These are phyloP conservation scores for Sisymbrium altissimum DNA, from an alignment of 345 rosid species.

Conservation along the genomic window DNA sequence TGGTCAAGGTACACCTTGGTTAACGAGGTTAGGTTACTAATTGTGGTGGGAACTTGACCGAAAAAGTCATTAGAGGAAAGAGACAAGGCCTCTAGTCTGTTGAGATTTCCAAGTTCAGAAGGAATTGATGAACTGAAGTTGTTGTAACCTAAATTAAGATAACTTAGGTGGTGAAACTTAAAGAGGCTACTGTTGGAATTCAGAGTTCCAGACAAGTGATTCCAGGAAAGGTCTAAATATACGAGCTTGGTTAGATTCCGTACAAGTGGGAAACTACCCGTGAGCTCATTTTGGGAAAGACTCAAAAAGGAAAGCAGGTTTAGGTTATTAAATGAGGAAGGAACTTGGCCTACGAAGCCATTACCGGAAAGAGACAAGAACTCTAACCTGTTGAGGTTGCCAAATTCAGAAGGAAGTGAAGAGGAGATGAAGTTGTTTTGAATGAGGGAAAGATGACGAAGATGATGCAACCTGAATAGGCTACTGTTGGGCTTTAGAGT, in stretches of 20 bases:
- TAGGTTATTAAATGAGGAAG: slow-evolving; percentile 2
- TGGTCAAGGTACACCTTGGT: fast-evolving
- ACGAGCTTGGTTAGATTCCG: neutral
- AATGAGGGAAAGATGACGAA: neutral
- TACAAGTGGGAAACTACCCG: neutral
- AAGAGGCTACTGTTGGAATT: neutral
- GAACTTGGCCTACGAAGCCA: slow-evolving; percentile 5
- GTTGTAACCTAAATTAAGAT: neutral
- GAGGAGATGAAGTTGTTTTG: slow-evolving; percentile 11
- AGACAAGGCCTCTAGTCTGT: neutral
- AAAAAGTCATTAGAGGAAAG: neutral
- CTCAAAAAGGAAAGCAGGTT: neutral
- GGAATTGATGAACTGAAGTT: neutral
- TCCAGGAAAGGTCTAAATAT: neutral
- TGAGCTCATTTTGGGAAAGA: too few species aligned
- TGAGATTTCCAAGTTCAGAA: neutral
- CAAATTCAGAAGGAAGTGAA: neutral
- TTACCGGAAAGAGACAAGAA: neutral
- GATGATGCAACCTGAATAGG: neutral
- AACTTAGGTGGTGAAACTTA: neutral
- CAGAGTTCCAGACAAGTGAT: neutral
- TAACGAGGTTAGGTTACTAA: slow-evolving; percentile 1
- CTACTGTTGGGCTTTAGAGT: slow-evolving; percentile 15
- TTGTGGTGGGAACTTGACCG: slow-evolving; percentile 8
- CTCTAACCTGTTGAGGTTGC: slow-evolving; percentile 5